Evolutionary conservation across 2,329 filamentous ascomycete species (phyloP), one percentile per base, ranked within the genome.

Genomic region (Chaetomiaceae sp.): DNA sequence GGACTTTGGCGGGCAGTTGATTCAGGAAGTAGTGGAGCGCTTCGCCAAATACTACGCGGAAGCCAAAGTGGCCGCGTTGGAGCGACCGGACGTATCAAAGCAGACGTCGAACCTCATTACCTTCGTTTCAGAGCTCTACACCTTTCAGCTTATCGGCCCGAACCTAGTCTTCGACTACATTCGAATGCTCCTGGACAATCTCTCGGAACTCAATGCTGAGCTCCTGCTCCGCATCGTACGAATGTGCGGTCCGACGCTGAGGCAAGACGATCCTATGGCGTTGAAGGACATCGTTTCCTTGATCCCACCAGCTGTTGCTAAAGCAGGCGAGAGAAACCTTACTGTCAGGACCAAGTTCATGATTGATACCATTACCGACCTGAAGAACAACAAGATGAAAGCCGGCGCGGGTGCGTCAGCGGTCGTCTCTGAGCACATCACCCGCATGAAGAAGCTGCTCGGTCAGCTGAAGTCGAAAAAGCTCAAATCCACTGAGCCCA

Each of bases 301-400:
- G 45, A 80, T 97, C 53, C 88, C 89, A 59, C 84, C 85, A 20
- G 82, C 85, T 1, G 80, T 91, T 2, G 75, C 81, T 1, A 84
- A 82, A 55, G 73, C 79, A 32, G 88, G 87, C 4, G 82, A 88
- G 62, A 74, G 75, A 11, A 86, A 84, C 18, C 74, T 96, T 25
- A 92, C 90, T 1, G 88, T 91, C 9, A 85, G 94, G 51, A 96
- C 92, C 1, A 95, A 88, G 61, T 96, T 96, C 71, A 97, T 97
- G 91, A 88, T 99, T 47, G 92, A 97, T 65, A 94, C 87, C 1
- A 96, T 99, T 68, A 90, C 88, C 54, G 89, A 96, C 63, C 77
- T 99, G 27, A 96, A 96, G 68, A 96, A 95, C 74, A 96, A 94
- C 71, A 89, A 89, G 55, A 79, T 91, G 65, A 96, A 92, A 69